Evolutionary conservation across 192 early-diverging fungal species (phyloP).

Genomic region (Geranomyces variabilis): DNA sequence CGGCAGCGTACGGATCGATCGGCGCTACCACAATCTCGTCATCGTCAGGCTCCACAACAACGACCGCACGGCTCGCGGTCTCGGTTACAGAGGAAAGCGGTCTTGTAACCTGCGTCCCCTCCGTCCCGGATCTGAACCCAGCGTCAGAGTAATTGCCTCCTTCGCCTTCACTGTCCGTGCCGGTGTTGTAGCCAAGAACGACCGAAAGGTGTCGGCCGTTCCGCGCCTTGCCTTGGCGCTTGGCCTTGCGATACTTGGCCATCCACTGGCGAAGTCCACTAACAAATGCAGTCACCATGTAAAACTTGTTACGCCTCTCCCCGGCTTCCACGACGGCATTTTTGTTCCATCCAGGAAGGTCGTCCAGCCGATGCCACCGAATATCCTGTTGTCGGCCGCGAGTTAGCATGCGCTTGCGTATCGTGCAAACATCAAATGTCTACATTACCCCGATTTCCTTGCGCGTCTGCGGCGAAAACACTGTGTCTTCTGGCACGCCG

Average conservation of each 20-base stretch:
- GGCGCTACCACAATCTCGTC: conserved; percentile 27
- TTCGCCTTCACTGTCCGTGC: conserved; percentile 34
- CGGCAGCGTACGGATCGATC: conserved; percentile 23
- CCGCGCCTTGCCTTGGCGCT: conserved; percentile 36
- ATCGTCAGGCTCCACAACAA: conserved; percentile 8
- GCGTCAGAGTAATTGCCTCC: conserved; percentile 8
- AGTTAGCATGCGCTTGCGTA: no score
- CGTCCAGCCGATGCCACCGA: conserved; percentile 48
- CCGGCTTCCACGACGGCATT: conserved; percentile 3
- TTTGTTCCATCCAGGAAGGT: conserved; percentile 50
- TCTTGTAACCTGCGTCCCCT: not conserved
- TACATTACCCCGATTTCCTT: conserved; percentile 91
- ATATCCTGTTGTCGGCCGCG: conserved; percentile 43
- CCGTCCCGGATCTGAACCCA: conserved; percentile 5
- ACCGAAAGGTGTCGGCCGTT: conserved; percentile 23
- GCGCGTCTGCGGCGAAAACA: conserved; percentile 81
- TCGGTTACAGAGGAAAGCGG: conserved; percentile 10
- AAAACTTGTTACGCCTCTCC: conserved; percentile 43
- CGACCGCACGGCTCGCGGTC: not conserved
- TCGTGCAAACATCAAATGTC: not conserved
- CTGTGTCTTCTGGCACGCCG: conserved; percentile 79
- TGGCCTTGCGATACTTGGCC: conserved; percentile 38
- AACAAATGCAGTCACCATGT: conserved; percentile 56
- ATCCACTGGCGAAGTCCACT: conserved; percentile 49
- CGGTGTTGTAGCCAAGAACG: conserved; percentile 35